phyloP scores from a whole-genome alignment of 75 land plant genomes.

The Selaginella moellendorffii region DNA sequence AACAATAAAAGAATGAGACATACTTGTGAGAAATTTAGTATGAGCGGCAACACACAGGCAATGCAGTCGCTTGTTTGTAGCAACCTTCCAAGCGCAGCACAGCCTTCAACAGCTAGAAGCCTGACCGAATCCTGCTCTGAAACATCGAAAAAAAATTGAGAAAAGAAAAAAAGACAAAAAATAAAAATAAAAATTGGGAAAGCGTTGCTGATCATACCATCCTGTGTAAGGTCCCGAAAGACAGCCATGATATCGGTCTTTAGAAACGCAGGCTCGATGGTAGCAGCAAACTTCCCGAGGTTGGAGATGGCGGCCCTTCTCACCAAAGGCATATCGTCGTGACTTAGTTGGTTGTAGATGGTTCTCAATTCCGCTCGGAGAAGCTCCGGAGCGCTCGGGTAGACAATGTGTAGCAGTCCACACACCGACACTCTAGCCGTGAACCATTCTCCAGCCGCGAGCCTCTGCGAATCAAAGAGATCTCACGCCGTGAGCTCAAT shows the following conservation, averaged over 20 bases:
- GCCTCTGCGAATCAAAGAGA: neutral
- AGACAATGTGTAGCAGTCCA: neutral
- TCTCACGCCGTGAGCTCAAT: neutral
- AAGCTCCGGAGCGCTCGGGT: slow-evolving; percentile 1
- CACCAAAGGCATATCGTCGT: neutral
- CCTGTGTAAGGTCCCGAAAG: neutral
- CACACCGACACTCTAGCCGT: neutral
- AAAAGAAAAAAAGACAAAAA: neutral
- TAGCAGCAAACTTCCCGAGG: neutral
- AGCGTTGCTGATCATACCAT: neutral
- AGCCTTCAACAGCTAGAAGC: slow-evolving; percentile 1
- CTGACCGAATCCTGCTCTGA: slow-evolving; percentile 1
- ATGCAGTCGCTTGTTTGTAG: neutral
- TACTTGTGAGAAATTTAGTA: slow-evolving; percentile 1
- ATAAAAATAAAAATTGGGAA: too few relatives aligned
- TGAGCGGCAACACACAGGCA: neutral
- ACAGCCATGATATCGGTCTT: neutral
- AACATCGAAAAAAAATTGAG: neutral
- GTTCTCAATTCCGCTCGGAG: neutral
- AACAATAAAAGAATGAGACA: neutral
- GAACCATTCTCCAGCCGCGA: neutral
- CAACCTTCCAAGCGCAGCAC: slow-evolving; percentile 7
- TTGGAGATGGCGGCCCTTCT: neutral
- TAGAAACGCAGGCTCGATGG: neutral
- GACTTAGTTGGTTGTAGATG: neutral